These are phyloP conservation scores for Maudiozyma humilis DNA, from an alignment of 1,139 yeast genomes.

Conservation along the genomic window DNA sequence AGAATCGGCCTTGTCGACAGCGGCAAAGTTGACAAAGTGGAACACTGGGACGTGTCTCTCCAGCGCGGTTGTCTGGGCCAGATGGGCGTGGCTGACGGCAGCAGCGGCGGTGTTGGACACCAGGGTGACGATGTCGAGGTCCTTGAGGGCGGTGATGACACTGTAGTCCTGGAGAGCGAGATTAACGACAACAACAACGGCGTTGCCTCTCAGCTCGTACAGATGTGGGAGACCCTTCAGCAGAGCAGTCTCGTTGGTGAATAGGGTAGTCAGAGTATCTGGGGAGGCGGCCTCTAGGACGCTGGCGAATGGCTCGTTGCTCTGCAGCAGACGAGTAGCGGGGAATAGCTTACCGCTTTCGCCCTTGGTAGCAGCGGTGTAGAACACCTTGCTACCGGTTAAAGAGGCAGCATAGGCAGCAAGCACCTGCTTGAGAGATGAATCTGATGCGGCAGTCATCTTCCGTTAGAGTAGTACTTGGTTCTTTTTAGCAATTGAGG, in stretches of 20 bases:
- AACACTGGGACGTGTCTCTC: slow-evolving; percentile 48
- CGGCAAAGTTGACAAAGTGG: slow-evolving; percentile 46
- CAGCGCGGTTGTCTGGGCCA: slow-evolving; percentile 50
- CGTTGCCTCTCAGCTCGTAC: slow-evolving; percentile 37
- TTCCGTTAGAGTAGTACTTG: neutral
- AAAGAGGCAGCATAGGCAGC: slow-evolving; percentile 6
- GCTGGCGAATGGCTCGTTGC: slow-evolving; percentile 26
- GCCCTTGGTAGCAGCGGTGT: slow-evolving; percentile 18
- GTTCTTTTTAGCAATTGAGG: neutral
- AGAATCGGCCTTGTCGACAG: neutral
- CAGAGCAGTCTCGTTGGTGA: slow-evolving; percentile 46
- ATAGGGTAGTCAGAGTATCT: slow-evolving; percentile 25
- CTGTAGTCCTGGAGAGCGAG: slow-evolving; percentile 53
- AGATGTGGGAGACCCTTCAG: slow-evolving; percentile 56
- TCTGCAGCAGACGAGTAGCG: slow-evolving; percentile 17
- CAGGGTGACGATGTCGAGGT: slow-evolving; percentile 54
- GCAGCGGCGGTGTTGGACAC: slow-evolving; percentile 55
- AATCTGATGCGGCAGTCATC: slow-evolving; percentile 4
- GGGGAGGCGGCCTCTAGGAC: slow-evolving; percentile 13
- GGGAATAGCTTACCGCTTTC: slow-evolving; percentile 8
- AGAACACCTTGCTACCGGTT: slow-evolving; percentile 12
- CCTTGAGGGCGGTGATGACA: slow-evolving; percentile 60
- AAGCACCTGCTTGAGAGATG: slow-evolving; percentile 7
- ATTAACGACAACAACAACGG: slow-evolving; percentile 56
- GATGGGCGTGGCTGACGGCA: slow-evolving; percentile 41